Evolutionary conservation across 2,329 filamentous ascomycete species (phyloP), one percentile per base, ranked within the genome.

Genomic region (Fonsecaea erecta): DNA sequence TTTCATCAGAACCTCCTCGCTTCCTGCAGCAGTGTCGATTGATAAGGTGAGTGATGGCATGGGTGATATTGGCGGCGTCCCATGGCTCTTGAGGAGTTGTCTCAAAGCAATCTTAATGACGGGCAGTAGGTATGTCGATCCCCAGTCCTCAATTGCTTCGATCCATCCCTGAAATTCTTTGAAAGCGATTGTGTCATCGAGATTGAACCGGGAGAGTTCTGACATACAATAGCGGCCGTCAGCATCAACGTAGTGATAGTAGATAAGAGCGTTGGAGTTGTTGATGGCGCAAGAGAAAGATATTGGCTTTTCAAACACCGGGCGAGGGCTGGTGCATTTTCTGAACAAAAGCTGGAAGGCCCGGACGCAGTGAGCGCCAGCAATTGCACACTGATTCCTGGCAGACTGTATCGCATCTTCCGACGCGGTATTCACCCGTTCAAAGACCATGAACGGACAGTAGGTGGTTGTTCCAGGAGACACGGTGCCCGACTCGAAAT

Each of bases 141-240:
- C 70, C 69, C 69, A 71, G n/a, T 66, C 52, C 57, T 71, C 68
- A 34, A 71, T 70, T n/a, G 70, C 69, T 48, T 71, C 65, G 18
- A 71, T 67, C 65, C 68, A 71, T 11, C 52, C 67, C 35, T 70
- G 65, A 52, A 70, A 71, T 62, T 67, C 61, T 16, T 54, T 62
- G 62, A 70, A 71, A 9, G 61, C 52, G 32, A 63, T 46, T 1
- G 58, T 18, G 43, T 70, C 65, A 8, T 70, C 48, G 30, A 71
- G 67, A 46, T 70, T 66, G 57, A 71, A 71, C 40, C 64, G 62
- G 52, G 69, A 68, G 37, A 71, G 65, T 18, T 67, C 63, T 3
- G 67, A 67, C 56, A 71, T 66, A 46, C 58, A 69, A 56, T 68
- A 71, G 8, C 61, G 54, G 16, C 67, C 67, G 18, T 62, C 64